Percentiles rank a stretch among this genome's conserved stretches.
These are phyloP conservation scores for Botrytis deweyae DNA, from an alignment of 2,329 filamentous ascomycete genomes.

Conservation along the genomic window DNA sequence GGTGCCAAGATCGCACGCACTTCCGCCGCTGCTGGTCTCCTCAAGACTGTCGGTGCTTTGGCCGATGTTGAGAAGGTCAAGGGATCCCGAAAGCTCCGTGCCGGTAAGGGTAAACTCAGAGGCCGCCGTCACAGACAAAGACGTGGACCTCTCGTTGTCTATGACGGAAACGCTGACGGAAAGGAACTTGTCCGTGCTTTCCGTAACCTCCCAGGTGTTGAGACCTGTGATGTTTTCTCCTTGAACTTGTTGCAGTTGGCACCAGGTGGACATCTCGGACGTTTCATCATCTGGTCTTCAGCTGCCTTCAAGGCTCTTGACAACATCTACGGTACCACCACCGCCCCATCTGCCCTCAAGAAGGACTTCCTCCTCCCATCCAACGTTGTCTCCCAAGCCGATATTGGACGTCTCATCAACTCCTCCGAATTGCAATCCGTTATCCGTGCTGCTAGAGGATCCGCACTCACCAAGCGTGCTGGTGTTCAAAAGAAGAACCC, in stretches of 20 bases:
- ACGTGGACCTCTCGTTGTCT: constrained; percentile 96
- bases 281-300: constrained; percentile 99
- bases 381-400: constrained; percentile 89
- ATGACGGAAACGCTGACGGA: constrained; percentile 92
- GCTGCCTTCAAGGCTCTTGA: constrained; percentile 95
- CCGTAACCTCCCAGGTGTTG: constrained; percentile 98
- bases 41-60: constrained; percentile 88
- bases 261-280: constrained; percentile 96
- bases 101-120: constrained; percentile 98
- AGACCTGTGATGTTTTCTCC: constrained; percentile 89
- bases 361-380: constrained; percentile 97
- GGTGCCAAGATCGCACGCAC: constrained; percentile 82
- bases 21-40: constrained; percentile 77
- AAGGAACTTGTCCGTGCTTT: constrained; percentile 91
- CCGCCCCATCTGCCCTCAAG: constrained; percentile 87
- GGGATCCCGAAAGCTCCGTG: constrained; percentile 92
- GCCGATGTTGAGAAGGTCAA: constrained; percentile 93
- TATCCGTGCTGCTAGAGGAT: constrained; percentile 86
- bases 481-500: constrained; percentile 99
- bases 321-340: constrained; percentile 93
- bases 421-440: constrained; percentile 97
- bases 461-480: constrained; percentile 83
- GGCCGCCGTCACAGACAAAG: constrained; percentile 96
- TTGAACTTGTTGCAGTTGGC: constrained; percentile 99
- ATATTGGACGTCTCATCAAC: constrained; percentile 98